Conservation (phyloP, 2,329 filamentous ascomycete genomes). For the Paraphoma sp. region DNA sequence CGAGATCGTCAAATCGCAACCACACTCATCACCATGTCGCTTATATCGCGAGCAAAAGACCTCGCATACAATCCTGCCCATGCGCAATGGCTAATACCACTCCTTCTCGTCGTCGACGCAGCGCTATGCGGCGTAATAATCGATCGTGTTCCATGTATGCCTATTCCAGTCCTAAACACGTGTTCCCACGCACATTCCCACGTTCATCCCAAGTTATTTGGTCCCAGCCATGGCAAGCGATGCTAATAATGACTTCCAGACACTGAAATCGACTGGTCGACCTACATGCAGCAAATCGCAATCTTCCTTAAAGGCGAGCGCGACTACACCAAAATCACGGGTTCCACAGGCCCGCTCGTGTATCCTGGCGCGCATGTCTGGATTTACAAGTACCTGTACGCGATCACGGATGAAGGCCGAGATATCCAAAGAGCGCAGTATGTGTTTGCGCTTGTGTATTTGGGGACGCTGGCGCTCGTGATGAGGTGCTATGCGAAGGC, state of each 20-base stretch:
- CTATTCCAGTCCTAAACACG: neutral
- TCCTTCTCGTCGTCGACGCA: slow-evolving; percentile 74
- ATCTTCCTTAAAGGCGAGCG: slow-evolving; percentile 84
- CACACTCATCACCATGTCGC: slow-evolving; percentile 40
- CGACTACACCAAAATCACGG: slow-evolving; percentile 85
- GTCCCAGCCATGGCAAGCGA: too few species aligned
- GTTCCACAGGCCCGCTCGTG: slow-evolving; percentile 89
- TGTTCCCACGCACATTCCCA: neutral
- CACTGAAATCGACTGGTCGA: slow-evolving; percentile 97
- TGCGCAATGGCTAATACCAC: slow-evolving; percentile 68
- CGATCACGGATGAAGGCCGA: slow-evolving; percentile 75
- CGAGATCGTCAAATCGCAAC: neutral
- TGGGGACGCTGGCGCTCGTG: slow-evolving; percentile 76
- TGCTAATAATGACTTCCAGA: slow-evolving; percentile 59
- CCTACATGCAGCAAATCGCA: slow-evolving; percentile 93
- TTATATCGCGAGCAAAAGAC: slow-evolving; percentile 41
- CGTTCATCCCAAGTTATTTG: too few species aligned
- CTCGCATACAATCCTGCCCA: slow-evolving; percentile 62
- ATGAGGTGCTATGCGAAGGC: slow-evolving; percentile 82
- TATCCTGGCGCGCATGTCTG: slow-evolving; percentile 96
- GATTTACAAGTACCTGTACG: slow-evolving; percentile 81
- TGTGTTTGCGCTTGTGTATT: slow-evolving; percentile 81
- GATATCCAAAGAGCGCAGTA: slow-evolving; percentile 83
- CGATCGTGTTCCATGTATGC: slow-evolving; percentile 81
- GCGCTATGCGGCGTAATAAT: slow-evolving; percentile 76